Conservation (phyloP, 1,139 yeast species). For the Blastobotrys buckinghamii region DNA sequence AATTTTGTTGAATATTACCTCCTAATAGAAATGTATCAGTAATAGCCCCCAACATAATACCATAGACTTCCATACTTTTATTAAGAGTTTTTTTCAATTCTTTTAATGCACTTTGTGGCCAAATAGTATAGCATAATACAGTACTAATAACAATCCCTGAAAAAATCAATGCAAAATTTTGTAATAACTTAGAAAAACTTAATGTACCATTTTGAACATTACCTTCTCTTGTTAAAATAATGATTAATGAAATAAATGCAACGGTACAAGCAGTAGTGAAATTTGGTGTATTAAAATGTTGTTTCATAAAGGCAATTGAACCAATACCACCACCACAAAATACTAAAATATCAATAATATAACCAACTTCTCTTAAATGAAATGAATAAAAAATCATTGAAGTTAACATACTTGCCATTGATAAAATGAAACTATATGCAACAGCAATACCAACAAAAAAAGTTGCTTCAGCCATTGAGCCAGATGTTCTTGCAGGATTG, state of each 20-base stretch:
- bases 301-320: slow-evolving; percentile 61
- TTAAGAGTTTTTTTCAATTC: slow-evolving; percentile 45
- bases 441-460: slow-evolving; percentile 55
- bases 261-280: slow-evolving; percentile 78
- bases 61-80: slow-evolving; percentile 49
- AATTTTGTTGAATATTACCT: background rate
- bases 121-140: slow-evolving; percentile 50
- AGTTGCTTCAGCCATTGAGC: slow-evolving; percentile 73
- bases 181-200: slow-evolving; percentile 51
- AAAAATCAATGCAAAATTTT: slow-evolving; percentile 54
- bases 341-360: slow-evolving; percentile 48
- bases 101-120: slow-evolving; percentile 58
- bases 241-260: slow-evolving; percentile 65
- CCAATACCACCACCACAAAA: slow-evolving; percentile 58
- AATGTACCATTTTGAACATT: slow-evolving; percentile 54
- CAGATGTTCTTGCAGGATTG: slow-evolving; percentile 75
- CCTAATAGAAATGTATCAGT: slow-evolving; percentile 53
- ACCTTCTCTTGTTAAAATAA: slow-evolving; percentile 75
- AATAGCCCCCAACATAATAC: slow-evolving; percentile 45
- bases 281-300: slow-evolving; percentile 57
- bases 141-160: slow-evolving; percentile 60
- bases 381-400: slow-evolving; percentile 43
- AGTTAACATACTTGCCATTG: slow-evolving; percentile 49
- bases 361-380: slow-evolving; percentile 49
- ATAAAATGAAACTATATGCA: slow-evolving; percentile 49